phyloP scores from a whole-genome alignment of 306 rosid species.

The Cicer chorassanicum region DNA sequence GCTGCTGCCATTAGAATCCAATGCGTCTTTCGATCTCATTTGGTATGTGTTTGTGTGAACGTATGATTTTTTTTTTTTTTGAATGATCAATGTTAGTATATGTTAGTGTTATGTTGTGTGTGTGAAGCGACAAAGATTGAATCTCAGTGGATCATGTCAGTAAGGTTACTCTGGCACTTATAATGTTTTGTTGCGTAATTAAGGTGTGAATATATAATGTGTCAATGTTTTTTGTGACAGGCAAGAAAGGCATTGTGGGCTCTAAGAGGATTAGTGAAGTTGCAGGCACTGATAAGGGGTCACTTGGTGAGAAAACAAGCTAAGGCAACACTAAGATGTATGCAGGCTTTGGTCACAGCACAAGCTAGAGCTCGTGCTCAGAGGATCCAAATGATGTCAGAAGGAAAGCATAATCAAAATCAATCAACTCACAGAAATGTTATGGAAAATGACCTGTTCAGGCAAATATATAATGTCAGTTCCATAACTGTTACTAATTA shows the following conservation, averaged over 20 bases:
- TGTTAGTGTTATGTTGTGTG: no score
- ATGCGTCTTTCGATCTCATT: constrained; percentile 75
- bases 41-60: constrained; percentile 53
- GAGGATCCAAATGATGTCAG: constrained; percentile 64
- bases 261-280: constrained; percentile 81
- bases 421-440: constrained; percentile 56
- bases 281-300: constrained; percentile 93
- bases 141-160: no score
- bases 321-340: constrained; percentile 71
- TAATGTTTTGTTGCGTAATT: no score
- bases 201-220: constrained; percentile 12
- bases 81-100: no score
- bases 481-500: constrained; percentile 3
- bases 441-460: constrained; percentile 52
- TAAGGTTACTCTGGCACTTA: no score
- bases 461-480: constrained; percentile 66
- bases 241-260: constrained; percentile 91
- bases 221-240: constrained; percentile 50
- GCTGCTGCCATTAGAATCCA: constrained; percentile 81
- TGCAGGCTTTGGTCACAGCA: constrained; percentile 92
- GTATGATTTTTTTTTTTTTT: no score
- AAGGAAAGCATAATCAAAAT: constrained; percentile 51
- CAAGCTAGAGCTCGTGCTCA: constrained; percentile 91
- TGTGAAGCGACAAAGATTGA: no score
- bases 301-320: constrained; percentile 90